A percentile compares a stretch with the other conserved stretches of the same genome.
phyloP scores from a whole-genome alignment of 1,284 basidiomycete species.

The Fistulinella staudtii region DNA sequence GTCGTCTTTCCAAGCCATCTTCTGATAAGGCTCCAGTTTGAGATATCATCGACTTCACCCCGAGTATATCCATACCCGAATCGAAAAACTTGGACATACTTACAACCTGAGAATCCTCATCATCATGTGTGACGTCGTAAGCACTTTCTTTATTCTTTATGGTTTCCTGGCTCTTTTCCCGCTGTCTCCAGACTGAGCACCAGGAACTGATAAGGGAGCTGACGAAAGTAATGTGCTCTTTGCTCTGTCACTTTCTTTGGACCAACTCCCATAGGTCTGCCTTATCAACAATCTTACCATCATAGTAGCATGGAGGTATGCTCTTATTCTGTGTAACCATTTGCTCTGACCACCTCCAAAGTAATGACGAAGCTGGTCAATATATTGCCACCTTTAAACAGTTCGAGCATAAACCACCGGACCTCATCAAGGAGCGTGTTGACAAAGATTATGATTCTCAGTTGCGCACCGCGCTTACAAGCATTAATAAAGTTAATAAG shows the following conservation, averaged over 20 bases:
- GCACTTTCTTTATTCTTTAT: slow-evolving; percentile 28
- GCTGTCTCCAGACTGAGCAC: slow-evolving; percentile 70
- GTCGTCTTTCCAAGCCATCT: not conserved
- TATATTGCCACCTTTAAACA: slow-evolving; percentile 92
- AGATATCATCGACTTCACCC: slow-evolving; percentile 96
- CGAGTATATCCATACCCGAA: slow-evolving; percentile 91
- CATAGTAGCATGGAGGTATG: slow-evolving; percentile 87
- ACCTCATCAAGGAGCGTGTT: slow-evolving; percentile 89
- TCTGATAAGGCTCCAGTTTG: slow-evolving; percentile 51
- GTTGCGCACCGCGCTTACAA: slow-evolving; percentile 83
- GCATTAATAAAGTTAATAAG: slow-evolving; percentile 93
- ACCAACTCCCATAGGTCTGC: slow-evolving; percentile 52
- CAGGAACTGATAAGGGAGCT: slow-evolving; percentile 88
- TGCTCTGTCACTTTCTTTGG: slow-evolving; percentile 4
- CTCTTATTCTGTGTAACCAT: slow-evolving; percentile 1
- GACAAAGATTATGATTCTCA: slow-evolving; percentile 86
- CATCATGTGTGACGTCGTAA: slow-evolving; percentile 88
- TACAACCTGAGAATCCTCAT: slow-evolving; percentile 89
- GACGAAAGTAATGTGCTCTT: slow-evolving; percentile 60
- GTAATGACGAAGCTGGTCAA: slow-evolving; percentile 86
- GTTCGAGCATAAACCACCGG: slow-evolving; percentile 91
- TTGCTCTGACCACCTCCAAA: slow-evolving; percentile 29
- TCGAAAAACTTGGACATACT: slow-evolving; percentile 77
- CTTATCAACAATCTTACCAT: slow-evolving; percentile 92
- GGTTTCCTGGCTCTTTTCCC: slow-evolving; percentile 1